phyloP scores from a whole-genome alignment of 352 stramenopile species.

The Poterioochromonas sp. region DNA sequence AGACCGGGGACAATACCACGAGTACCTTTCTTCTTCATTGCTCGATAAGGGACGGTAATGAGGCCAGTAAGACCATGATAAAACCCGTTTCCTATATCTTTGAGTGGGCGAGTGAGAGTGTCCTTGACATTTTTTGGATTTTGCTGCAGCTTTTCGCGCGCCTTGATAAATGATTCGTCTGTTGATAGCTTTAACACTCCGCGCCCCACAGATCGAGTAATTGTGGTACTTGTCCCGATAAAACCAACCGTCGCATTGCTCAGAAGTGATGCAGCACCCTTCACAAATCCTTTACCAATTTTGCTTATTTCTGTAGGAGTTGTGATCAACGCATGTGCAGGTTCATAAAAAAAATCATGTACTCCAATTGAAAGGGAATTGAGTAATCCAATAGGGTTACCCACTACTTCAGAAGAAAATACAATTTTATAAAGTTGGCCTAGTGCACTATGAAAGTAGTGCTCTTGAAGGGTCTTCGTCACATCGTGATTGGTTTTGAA shows the following conservation, averaged over 20 bases:
- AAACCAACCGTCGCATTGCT: conserved; percentile 34
- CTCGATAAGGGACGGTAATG: conserved; percentile 9
- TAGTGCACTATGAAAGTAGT: conserved; percentile 39
- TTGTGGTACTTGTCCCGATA: conserved; percentile 36
- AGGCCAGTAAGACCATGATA: conserved; percentile 23
- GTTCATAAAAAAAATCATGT: conserved; percentile 87
- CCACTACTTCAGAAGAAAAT: conserved; percentile 72
- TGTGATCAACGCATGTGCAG: conserved; percentile 77
- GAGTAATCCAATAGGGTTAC: conserved; percentile 73
- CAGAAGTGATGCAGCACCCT: conserved; percentile 49
- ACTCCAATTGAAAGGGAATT: conserved; percentile 72
- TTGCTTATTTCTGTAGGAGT: conserved; percentile 49
- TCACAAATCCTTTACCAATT: conserved; percentile 46
- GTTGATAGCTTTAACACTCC: background rate
- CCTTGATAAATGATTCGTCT: conserved; percentile 29
- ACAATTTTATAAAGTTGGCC: conserved; percentile 54
- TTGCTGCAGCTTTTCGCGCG: conserved; percentile 18
- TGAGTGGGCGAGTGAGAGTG: background rate
- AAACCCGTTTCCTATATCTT: conserved; percentile 30
- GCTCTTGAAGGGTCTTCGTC: conserved; percentile 33
- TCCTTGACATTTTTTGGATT: background rate
- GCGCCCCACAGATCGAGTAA: conserved; percentile 23
- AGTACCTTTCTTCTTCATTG: conserved; percentile 1
- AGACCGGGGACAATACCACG: conserved; percentile 20
- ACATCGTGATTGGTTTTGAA: conserved; percentile 66